Percentiles rank a stretch among this genome's conserved stretches.
phyloP scores from a whole-genome alignment of 2,329 filamentous ascomycete species.

The Xylariomycetidae sp. region DNA sequence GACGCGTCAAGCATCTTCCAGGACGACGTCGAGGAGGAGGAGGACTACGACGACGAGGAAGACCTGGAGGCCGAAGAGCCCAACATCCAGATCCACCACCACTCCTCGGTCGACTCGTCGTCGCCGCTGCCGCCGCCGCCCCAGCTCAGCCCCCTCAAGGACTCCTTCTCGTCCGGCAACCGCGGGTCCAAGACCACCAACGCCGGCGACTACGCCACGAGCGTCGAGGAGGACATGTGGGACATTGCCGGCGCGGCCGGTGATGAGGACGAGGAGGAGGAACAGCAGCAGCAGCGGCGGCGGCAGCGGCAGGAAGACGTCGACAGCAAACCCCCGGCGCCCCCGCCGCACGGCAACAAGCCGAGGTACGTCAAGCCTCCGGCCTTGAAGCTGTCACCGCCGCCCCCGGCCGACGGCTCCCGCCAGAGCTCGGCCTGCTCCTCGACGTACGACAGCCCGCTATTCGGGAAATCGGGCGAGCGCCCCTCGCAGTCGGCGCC shows the following conservation, averaged over 20 bases:
- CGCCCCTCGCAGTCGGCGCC: conserved; percentile 22
- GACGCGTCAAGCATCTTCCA: conserved; percentile 38
- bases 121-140: conserved; percentile 41
- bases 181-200: conserved; percentile 22
- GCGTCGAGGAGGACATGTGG: conserved; percentile 41
- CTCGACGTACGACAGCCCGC: conserved; percentile 25
- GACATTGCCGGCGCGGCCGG: conserved; percentile 33
- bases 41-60: conserved; percentile 17
- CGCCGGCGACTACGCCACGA: conserved; percentile 37
- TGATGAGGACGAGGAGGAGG: conserved; percentile 17
- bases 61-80: conserved; percentile 26
- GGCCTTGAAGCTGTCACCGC: not conserved
- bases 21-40: conserved; percentile 27
- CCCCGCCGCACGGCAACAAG: conserved; percentile 3
- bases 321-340: not conserved
- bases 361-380: not conserved
- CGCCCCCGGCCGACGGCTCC: not conserved
- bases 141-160: conserved; percentile 45
- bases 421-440: conserved; percentile 9
- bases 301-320: too few species aligned
- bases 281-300: conserved; percentile 5
- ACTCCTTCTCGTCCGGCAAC: conserved; percentile 47
- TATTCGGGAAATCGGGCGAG: conserved; percentile 27
- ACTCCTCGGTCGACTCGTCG: conserved; percentile 31
- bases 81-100: conserved; percentile 27